Evolutionary conservation across 805 yeast species (phyloP).

Genomic region (Scheffersomyces ergatensis): DNA sequence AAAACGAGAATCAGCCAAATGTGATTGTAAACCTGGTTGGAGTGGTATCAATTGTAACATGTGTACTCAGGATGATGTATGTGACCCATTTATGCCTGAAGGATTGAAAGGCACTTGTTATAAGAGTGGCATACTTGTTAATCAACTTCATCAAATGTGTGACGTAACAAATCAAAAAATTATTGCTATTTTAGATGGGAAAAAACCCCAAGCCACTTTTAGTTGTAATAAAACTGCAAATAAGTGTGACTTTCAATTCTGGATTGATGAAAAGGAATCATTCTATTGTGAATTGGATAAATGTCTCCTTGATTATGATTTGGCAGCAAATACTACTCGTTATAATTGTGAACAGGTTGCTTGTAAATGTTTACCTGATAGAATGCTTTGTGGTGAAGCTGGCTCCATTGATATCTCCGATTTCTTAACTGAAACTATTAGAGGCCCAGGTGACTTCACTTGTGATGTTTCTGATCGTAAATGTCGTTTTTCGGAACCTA

Average conservation of each 20-base stretch:
- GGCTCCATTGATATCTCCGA: conserved; percentile 96
- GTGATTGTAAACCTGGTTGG: conserved; percentile 88
- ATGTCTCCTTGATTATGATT: conserved; percentile 71
- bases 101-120: conserved; percentile 87
- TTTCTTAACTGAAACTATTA: conserved; percentile 82
- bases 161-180: conserved; percentile 90
- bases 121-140: conserved; percentile 77
- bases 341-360: conserved; percentile 74
- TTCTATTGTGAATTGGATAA: conserved; percentile 79
- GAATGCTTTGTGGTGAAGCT: conserved; percentile 89
- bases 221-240: conserved; percentile 69
- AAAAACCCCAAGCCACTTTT: conserved; percentile 88
- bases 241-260: conserved; percentile 86
- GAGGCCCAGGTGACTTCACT: conserved; percentile 89
- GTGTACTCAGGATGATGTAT: conserved; percentile 69
- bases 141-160: conserved; percentile 85
- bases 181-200: conserved; percentile 72
- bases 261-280: conserved; percentile 90
- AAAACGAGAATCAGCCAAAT: conserved; percentile 49
- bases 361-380: conserved; percentile 90
- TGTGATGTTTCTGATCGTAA: conserved; percentile 63
- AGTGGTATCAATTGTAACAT: conserved; percentile 89
- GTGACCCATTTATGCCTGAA: conserved; percentile 87
- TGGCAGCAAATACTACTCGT: conserved; percentile 61
- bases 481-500: conserved; percentile 89